Evolutionary conservation across 2,329 filamentous ascomycete genomes (phyloP).

Genomic region (Diplodia seriata): DNA sequence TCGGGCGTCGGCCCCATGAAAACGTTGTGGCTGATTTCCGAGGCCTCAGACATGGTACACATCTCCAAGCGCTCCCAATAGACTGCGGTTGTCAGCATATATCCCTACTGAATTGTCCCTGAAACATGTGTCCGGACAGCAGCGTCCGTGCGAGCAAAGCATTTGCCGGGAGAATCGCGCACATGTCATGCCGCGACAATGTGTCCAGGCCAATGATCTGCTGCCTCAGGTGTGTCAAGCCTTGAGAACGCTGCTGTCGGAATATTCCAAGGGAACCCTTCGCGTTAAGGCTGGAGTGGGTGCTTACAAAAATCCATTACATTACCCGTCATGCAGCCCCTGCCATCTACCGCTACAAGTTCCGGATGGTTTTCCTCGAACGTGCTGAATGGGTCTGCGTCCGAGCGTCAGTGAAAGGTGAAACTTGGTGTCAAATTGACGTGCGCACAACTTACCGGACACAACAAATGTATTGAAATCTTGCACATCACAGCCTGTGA

Average conservation of each 20-base stretch:
- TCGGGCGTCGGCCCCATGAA: constrained; percentile 90
- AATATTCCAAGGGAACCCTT: neutral
- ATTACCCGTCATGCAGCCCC: constrained; percentile 74
- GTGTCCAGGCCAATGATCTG: neutral
- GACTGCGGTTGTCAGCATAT: constrained; percentile 51
- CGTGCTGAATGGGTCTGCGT: constrained; percentile 66
- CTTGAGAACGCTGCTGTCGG: neutral
- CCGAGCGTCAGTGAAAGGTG: constrained; percentile 47
- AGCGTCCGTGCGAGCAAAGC: neutral
- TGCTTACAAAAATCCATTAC: constrained; percentile 80
- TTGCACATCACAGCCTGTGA: constrained; percentile 62
- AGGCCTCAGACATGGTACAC: constrained; percentile 88
- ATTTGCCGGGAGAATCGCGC: neutral
- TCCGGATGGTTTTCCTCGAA: constrained; percentile 75
- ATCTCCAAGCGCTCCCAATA: constrained; percentile 90
- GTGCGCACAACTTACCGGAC: constrained; percentile 55
- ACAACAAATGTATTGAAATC: constrained; percentile 86
- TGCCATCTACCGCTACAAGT: constrained; percentile 76
- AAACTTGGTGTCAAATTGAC: constrained; percentile 35
- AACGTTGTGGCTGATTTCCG: constrained; percentile 87
- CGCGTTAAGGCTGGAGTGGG: neutral
- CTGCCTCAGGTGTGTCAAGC: neutral
- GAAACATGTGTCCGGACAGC: neutral
- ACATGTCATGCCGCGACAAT: neutral
- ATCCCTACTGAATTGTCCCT: neutral